Percentiles rank a stretch among this genome's conserved stretches.
phyloP scores from a whole-genome alignment of 495 filamentous ascomycete genomes.

The Neurospora sp. region DNA sequence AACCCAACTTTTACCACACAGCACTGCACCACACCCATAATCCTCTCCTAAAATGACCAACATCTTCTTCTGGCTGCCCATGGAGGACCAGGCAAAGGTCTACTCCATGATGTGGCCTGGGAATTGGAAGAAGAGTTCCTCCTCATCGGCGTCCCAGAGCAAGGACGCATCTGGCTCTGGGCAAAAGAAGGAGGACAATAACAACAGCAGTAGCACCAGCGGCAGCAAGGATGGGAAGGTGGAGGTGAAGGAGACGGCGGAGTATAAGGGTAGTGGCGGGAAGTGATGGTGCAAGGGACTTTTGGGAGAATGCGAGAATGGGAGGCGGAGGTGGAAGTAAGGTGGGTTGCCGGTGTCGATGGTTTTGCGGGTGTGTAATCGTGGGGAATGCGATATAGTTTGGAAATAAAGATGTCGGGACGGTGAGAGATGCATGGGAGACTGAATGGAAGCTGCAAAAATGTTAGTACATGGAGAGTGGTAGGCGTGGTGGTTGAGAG shows the following conservation, averaged over 20 bases:
- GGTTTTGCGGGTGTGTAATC: not conserved
- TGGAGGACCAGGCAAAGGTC: not conserved
- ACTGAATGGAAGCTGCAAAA: not conserved
- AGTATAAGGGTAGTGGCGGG: not conserved
- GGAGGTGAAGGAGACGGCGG: not conserved
- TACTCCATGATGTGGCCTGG: not conserved
- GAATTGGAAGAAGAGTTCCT: not conserved
- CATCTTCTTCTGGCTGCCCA: not conserved
- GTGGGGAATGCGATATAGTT: too few species aligned
- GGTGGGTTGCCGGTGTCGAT: not conserved
- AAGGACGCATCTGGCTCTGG: not conserved
- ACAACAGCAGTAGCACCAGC: too few species aligned
- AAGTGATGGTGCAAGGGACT: not conserved
- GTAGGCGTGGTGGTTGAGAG: not conserved
- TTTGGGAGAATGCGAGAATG: not conserved
- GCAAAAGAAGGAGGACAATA: not conserved
- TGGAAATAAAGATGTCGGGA: too few species aligned
- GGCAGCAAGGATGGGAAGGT: not conserved
- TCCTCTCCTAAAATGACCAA: not conserved
- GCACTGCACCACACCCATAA: not conserved
- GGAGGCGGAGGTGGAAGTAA: not conserved
- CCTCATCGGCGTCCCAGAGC: not conserved
- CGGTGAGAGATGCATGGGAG: not conserved
- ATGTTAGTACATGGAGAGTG: not conserved
- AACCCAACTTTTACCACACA: not conserved